Conservation (phyloP, 2,329 filamentous ascomycete species). For the Salinomyces thailandicus region DNA sequence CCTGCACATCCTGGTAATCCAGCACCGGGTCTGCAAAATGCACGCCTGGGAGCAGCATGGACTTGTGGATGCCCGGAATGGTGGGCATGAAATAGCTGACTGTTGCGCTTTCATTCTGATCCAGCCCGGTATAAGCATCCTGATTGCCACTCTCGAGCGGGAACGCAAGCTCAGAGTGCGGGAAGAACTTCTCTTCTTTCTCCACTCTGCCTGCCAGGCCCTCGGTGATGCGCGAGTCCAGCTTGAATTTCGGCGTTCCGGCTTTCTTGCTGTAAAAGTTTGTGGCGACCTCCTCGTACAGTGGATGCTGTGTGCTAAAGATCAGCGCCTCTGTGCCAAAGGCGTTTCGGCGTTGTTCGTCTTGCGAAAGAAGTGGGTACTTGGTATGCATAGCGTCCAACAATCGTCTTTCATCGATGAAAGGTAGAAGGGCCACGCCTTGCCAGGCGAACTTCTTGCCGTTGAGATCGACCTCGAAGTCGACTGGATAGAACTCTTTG, state of each 20-base stretch:
- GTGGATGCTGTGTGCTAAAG: conserved; percentile 69
- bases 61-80: conserved; percentile 68
- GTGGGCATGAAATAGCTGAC: conserved; percentile 78
- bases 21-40: conserved; percentile 62
- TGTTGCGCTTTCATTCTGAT: conserved; percentile 79
- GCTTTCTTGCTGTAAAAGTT: conserved; percentile 92
- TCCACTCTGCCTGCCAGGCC: conserved; percentile 71
- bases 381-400: conserved; percentile 71
- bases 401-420: conserved; percentile 86
- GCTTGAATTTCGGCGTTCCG: conserved; percentile 47
- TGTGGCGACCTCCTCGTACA: conserved; percentile 75
- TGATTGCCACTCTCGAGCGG: conserved; percentile 59
- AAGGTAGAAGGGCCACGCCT: conserved; percentile 83
- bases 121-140: conserved; percentile 56
- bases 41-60: conserved; percentile 81
- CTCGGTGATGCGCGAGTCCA: conserved; percentile 65
- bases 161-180: conserved; percentile 70
- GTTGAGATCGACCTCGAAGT: conserved; percentile 87
- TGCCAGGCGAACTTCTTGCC: conserved; percentile 99
- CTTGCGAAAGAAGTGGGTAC: conserved; percentile 66
- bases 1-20: conserved; percentile 64
- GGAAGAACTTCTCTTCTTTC: conserved; percentile 74
- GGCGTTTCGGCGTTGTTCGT: conserved; percentile 68
- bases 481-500: conserved; percentile 93
- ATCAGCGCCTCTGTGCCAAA: conserved; percentile 72